Evolutionary conservation across 2,329 filamentous ascomycete genomes (phyloP), one percentile per base, ranked within the genome.

Genomic region (Fusarium metavorans): DNA sequence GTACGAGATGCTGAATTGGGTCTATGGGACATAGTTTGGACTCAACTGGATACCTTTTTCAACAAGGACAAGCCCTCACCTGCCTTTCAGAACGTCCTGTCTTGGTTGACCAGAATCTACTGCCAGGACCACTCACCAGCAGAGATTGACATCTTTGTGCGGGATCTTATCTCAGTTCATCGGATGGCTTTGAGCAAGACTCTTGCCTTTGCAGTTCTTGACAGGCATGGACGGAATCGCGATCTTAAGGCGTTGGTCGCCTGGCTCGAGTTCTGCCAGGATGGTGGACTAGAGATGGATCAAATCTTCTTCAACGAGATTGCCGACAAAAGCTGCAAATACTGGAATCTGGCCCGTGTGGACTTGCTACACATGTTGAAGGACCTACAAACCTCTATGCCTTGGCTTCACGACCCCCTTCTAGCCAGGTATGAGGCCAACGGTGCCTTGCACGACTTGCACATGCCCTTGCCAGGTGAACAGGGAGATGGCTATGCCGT

Each of bases 101-200:
- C 72, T 2, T 77, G 72, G 64, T 65, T 85, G 3, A 86, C 86
- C 4, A 83, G 83, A 50, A 70, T 79, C 8, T 81, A 81, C 41
- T 76, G 75, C 16, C 75, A 80, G 56, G 48, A 43, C 2, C 77
- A 81, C 39, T 71, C 76, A 7, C 63, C 75, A 2, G 66, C 75
- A 10, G 75, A 82, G 32, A 71, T 81, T 13, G 81, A 83, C 6
- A 35, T 34, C 1, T 77, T 82, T n/a, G 71, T 83, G 2, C 77
- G 78, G 48, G 70, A 73, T 43, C 71, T 82, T 25, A 74, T 78
- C 20, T 60, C 70, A n/a, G 67, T 60, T 30, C 80, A 80, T 43
- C 60, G 59, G 7, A 77, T 84, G 73, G 68, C 62, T 9, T 66
- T 82, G 4, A 80, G 79, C 25, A 72, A 76, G 13, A 69, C 77